Conservation (phyloP, 1,139 yeast species). For the Zhuliangozyma parablackwelliae region DNA sequence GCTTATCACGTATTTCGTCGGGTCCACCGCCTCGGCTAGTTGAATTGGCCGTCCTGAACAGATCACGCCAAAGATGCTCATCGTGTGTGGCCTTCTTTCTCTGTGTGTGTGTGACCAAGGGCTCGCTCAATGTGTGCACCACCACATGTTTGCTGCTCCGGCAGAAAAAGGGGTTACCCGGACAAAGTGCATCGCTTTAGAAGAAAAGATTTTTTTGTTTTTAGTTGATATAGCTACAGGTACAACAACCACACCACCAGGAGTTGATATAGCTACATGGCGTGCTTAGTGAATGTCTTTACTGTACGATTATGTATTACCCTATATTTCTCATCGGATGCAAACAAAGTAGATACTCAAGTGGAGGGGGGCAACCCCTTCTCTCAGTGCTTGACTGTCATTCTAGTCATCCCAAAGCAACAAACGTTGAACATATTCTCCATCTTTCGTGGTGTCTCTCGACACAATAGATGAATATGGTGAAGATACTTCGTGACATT, state of each 20-base stretch:
- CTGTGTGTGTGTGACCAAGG: neutral
- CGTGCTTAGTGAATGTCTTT: no score
- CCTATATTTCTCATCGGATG: no score
- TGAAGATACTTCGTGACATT: slow-evolving; percentile 76
- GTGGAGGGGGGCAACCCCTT: neutral
- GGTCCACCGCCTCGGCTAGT: slow-evolving; percentile 58
- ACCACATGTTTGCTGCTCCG: no score
- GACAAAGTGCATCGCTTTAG: no score
- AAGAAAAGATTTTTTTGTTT: no score
- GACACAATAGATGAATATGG: slow-evolving; percentile 65
- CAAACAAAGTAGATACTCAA: no score
- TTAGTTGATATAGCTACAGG: no score
- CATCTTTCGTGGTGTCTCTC: slow-evolving; percentile 48
- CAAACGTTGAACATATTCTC: slow-evolving; percentile 73
- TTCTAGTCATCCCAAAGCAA: slow-evolving; percentile 50
- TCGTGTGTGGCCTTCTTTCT: neutral
- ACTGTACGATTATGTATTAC: no score
- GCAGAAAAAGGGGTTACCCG: neutral
- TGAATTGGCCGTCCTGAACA: slow-evolving; percentile 56
- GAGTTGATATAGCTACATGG: no score
- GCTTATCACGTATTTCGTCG: slow-evolving; percentile 56
- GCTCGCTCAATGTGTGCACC: neutral
- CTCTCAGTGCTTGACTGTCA: no score
- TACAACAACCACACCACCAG: no score
- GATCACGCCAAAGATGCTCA: slow-evolving; percentile 50